Percentiles rank a stretch among this genome's conserved stretches.
These are phyloP conservation scores for Aspergillus spinulosporus DNA, from an alignment of 2,329 filamentous ascomycete species.

Conservation along the genomic window DNA sequence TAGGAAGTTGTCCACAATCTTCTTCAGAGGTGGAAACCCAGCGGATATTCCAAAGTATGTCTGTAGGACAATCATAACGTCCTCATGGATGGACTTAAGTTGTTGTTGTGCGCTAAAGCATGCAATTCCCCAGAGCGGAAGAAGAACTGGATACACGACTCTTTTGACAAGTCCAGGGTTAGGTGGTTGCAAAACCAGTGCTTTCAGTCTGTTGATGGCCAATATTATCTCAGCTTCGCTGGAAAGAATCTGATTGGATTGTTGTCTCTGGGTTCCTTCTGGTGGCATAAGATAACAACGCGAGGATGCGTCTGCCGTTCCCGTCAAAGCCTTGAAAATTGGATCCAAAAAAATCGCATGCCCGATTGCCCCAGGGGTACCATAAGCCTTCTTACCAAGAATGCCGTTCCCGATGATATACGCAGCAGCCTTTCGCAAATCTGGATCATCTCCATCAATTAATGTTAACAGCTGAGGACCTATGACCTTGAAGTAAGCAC, in stretches of 20 bases:
- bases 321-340: constrained; percentile 40
- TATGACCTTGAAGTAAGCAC: constrained; percentile 40
- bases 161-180: constrained; percentile 47
- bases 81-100: constrained; percentile 29
- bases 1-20: constrained; percentile 43
- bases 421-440: constrained; percentile 44
- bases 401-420: constrained; percentile 48
- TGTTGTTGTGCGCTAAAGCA: constrained; percentile 39
- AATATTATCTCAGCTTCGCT: constrained; percentile 29
- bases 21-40: constrained; percentile 36
- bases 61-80: constrained; percentile 35
- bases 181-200: constrained; percentile 43
- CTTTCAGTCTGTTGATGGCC: constrained; percentile 38
- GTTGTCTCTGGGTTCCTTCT: background rate
- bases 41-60: constrained; percentile 46
- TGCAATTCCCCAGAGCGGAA: constrained; percentile 45
- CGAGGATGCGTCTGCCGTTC: constrained; percentile 28
- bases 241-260: constrained; percentile 25
- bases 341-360: constrained; percentile 46
- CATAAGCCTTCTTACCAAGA: constrained; percentile 41
- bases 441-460: constrained; percentile 42
- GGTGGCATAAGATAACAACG: constrained; percentile 29
- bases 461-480: constrained; percentile 42
- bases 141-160: constrained; percentile 40
- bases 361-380: constrained; percentile 42